Evolutionary conservation across 2,329 filamentous ascomycete species (phyloP).

Genomic region (Apiospora aurea): DNA sequence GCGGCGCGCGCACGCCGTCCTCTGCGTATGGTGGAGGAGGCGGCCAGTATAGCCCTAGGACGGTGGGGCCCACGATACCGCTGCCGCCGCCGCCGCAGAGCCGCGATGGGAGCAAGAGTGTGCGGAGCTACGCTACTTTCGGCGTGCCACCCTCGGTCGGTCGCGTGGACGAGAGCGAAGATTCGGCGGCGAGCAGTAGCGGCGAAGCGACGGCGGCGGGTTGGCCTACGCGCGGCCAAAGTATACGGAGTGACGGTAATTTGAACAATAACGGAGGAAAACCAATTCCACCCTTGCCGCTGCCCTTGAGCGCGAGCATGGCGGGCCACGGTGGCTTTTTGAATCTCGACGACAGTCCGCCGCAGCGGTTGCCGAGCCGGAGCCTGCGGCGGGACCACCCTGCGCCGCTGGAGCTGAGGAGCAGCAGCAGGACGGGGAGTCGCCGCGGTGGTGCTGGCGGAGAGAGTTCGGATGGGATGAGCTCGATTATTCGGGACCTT

Average conservation of each 20-base stretch:
- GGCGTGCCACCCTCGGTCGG: constrained; percentile 28
- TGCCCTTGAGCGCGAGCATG: constrained; percentile 32
- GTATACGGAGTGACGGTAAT: neutral
- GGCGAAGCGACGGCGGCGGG: constrained; percentile 32
- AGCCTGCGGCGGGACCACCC: neutral
- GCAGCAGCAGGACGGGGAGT: neutral
- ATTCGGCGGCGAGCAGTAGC: constrained; percentile 29
- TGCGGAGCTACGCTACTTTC: constrained; percentile 36
- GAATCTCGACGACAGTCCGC: constrained; percentile 31
- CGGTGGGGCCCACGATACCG: constrained; percentile 21
- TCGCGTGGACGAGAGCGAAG: constrained; percentile 23
- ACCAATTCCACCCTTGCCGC: constrained; percentile 31
- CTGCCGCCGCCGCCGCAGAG: constrained; percentile 14
- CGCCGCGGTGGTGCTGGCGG: constrained; percentile 21
- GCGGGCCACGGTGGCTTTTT: constrained; percentile 34
- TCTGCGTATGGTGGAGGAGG: constrained; percentile 23
- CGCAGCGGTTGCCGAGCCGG: neutral
- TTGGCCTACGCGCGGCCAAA: constrained; percentile 1
- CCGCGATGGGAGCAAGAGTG: constrained; percentile 29
- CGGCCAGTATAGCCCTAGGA: neutral
- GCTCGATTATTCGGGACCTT: constrained; percentile 39
- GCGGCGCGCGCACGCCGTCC: constrained; percentile 29
- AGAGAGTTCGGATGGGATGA: constrained; percentile 31
- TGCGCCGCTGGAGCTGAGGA: neutral
- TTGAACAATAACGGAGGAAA: neutral